Conservation (phyloP, 441 rosid genomes). For the Euphorbia schlechtendalii region DNA sequence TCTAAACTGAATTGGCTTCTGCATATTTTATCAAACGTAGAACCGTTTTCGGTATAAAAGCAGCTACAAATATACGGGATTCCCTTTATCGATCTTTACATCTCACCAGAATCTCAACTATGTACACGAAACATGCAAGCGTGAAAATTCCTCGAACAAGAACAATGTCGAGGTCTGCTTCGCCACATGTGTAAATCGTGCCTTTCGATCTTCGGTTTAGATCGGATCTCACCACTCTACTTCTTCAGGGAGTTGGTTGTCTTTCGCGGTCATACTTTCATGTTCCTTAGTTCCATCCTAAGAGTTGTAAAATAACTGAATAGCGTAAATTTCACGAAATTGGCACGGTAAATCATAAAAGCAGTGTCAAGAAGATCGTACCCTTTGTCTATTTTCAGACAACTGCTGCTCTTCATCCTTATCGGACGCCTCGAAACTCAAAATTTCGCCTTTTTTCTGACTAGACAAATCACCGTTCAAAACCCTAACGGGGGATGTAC, state of each 20-base stretch:
- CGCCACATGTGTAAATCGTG: background rate
- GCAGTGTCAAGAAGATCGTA: no score
- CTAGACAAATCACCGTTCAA: conserved; percentile 40
- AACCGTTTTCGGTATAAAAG: background rate
- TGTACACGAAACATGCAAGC: conserved; percentile 6
- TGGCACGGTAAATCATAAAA: no score
- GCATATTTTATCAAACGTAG: background rate
- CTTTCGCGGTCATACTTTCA: conserved; percentile 14
- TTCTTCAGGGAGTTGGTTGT: conserved; percentile 21
- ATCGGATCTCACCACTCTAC: conserved; percentile 6
- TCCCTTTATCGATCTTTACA: background rate
- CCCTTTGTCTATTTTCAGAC: conserved; percentile 23
- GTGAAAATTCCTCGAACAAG: background rate
- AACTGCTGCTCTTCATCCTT: conserved; percentile 26
- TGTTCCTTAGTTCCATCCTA: conserved; percentile 19
- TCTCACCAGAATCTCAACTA: background rate
- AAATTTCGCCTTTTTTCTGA: conserved; percentile 26
- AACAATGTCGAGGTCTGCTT: conserved; percentile 1
- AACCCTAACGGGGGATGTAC: conserved; percentile 26
- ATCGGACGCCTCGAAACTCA: conserved; percentile 21
- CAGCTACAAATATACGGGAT: background rate
- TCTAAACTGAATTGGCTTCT: background rate
- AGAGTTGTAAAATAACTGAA: background rate
- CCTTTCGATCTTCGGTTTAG: conserved; percentile 3
- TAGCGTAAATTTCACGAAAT: no score